Evolutionary conservation across 371 early-diverging fungal species (phyloP).

Genomic region (Fennellomyces sp.): DNA sequence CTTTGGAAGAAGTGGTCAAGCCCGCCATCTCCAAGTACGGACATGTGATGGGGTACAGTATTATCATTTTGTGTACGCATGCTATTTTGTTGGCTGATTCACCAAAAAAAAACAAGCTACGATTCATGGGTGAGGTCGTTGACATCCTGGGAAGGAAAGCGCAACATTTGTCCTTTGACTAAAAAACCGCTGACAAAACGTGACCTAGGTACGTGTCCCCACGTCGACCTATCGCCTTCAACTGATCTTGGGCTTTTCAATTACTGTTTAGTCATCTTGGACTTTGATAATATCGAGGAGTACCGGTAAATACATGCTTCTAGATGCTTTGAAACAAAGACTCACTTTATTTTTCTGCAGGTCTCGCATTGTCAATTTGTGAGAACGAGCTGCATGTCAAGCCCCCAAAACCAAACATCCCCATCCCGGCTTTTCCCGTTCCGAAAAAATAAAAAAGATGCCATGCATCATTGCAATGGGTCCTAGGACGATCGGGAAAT

Average conservation of each 20-base stretch:
- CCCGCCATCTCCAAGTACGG: slow-evolving; percentile 96
- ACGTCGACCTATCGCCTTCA: background rate
- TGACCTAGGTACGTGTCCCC: slow-evolving; percentile 64
- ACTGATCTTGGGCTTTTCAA: background rate
- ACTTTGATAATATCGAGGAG: slow-evolving; percentile 85
- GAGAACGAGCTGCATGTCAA: background rate
- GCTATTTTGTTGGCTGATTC: background rate
- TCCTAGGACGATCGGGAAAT: background rate
- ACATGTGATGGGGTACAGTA: slow-evolving; percentile 84
- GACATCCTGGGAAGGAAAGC: slow-evolving; percentile 73
- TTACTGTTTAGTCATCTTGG: slow-evolving; percentile 60
- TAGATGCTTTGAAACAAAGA: too few relatives aligned
- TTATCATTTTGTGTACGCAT: background rate
- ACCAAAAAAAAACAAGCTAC: slow-evolving; percentile 42
- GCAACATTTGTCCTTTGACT: slow-evolving; percentile 92
- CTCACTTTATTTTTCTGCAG: background rate
- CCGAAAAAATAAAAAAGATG: background rate
- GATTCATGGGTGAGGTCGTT: slow-evolving; percentile 94
- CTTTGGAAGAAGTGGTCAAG: slow-evolving; percentile 87
- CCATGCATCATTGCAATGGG: background rate
- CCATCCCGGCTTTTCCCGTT: slow-evolving; percentile 6
- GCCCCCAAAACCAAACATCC: background rate
- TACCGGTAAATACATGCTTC: slow-evolving; percentile 47
- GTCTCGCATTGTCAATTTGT: slow-evolving; percentile 13
- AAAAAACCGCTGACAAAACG: slow-evolving; percentile 91